Conservation (phyloP, 2,329 filamentous ascomycete genomes). For the Fusarium dlaminii region DNA sequence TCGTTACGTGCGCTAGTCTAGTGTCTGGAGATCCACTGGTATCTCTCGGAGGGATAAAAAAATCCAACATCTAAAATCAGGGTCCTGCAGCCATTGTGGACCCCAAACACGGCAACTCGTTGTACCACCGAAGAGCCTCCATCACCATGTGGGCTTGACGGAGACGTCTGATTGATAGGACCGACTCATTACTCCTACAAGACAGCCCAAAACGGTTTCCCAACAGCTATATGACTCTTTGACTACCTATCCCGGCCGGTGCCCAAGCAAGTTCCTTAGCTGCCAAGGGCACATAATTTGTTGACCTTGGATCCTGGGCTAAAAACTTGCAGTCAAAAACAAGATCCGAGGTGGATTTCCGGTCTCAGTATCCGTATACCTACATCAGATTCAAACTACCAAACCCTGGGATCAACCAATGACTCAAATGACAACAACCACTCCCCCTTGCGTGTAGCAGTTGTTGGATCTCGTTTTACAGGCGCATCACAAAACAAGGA, state of each 20-base stretch:
- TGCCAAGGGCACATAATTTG: constrained; percentile 6
- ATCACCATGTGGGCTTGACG: constrained; percentile 39
- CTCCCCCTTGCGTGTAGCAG: constrained; percentile 12
- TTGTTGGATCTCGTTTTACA: constrained; percentile 10
- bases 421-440: constrained; percentile 25
- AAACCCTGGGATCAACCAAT: constrained; percentile 25
- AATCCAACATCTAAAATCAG: constrained; percentile 29
- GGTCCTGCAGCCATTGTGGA: constrained; percentile 35
- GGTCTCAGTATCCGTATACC: constrained; percentile 5
- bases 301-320: constrained; percentile 1
- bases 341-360: constrained; percentile 26
- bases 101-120: constrained; percentile 20
- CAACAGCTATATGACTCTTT: constrained; percentile 36
- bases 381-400: constrained; percentile 15
- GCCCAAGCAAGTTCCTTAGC: constrained; percentile 19
- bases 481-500: neutral
- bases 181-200: constrained; percentile 25
- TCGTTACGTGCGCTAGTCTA: constrained; percentile 38
- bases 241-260: constrained; percentile 22
- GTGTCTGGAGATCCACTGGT: constrained; percentile 24
- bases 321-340: constrained; percentile 16
- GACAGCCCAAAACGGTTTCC: constrained; percentile 16
- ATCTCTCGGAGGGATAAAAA: constrained; percentile 14
- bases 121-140: constrained; percentile 43
- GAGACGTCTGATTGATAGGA: constrained; percentile 31